Percentiles rank a stretch among this genome's conserved stretches.
These are phyloP conservation scores for Tetrahymena malaccensis DNA, from an alignment of 73 alveolate species.

Conservation along the genomic window DNA sequence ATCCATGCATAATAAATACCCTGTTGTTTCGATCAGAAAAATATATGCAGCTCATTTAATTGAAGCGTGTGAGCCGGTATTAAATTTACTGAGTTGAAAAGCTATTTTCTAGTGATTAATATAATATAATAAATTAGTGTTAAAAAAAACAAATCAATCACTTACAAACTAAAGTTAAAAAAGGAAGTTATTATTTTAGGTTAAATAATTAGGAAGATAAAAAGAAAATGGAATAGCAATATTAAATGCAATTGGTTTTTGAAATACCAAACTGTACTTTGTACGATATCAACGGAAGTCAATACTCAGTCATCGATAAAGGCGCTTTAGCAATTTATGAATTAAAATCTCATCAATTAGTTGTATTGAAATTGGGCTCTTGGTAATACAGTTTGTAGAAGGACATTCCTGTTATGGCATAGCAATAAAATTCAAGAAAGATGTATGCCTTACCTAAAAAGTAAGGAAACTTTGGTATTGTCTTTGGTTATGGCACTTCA, in stretches of 20 bases:
- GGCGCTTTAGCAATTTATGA: neutral
- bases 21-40: neutral
- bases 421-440: neutral
- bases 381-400: neutral
- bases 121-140: neutral
- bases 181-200: neutral
- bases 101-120: neutral
- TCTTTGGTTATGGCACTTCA: neutral
- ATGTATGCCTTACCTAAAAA: neutral
- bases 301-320: neutral
- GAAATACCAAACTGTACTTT: neutral
- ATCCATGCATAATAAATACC: no score
- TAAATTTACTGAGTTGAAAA: neutral
- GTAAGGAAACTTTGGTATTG: neutral
- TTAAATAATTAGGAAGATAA: neutral
- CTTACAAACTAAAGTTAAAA: neutral
- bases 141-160: no score
- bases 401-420: neutral
- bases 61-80: neutral
- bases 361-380: neutral
- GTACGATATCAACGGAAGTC: neutral
- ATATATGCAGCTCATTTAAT: neutral
- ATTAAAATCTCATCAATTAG: neutral
- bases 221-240: neutral
- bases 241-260: neutral